Percentiles rank a stretch among this genome's conserved stretches.
phyloP scores from a whole-genome alignment of 768 basidiomycete genomes.

The Pluteus cervinus region DNA sequence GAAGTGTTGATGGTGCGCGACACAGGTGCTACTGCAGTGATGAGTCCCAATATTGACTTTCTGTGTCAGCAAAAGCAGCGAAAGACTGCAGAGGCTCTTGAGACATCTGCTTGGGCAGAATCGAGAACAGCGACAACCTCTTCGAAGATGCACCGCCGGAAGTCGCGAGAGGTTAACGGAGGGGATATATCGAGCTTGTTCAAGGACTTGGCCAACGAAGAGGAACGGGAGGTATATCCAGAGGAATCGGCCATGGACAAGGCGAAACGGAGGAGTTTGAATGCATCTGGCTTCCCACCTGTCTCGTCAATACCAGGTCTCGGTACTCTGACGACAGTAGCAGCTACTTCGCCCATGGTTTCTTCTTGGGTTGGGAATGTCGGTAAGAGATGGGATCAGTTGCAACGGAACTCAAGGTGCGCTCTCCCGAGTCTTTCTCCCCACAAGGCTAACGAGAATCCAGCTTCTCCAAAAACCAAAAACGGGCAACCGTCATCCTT shows the following conservation, averaged over 20 bases:
- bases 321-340: constrained; percentile 22
- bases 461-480: constrained; percentile 64
- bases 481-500: constrained; percentile 17
- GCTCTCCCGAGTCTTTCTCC: constrained; percentile 18
- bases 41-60: constrained; percentile 45
- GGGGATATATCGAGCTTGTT: constrained; percentile 7
- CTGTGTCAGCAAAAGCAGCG: constrained; percentile 19
- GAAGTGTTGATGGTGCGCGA: constrained; percentile 38
- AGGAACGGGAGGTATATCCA: neutral
- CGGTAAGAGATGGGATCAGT: constrained; percentile 54
- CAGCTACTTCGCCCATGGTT: constrained; percentile 12
- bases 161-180: constrained; percentile 14
- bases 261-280: constrained; percentile 10
- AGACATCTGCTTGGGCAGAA: neutral
- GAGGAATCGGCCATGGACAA: constrained; percentile 1
- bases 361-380: constrained; percentile 52
- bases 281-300: constrained; percentile 21
- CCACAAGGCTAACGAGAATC: neutral
- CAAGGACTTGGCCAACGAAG: neutral
- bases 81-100: constrained; percentile 4
- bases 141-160: constrained; percentile 15
- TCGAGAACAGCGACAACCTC: neutral
- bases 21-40: constrained; percentile 42
- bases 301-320: constrained; percentile 34
- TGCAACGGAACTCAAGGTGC: constrained; percentile 50